Evolutionary conservation across 2,329 filamentous ascomycete species (phyloP), one percentile per base, ranked within the genome.

Genomic region (Cercospora citrullina): DNA sequence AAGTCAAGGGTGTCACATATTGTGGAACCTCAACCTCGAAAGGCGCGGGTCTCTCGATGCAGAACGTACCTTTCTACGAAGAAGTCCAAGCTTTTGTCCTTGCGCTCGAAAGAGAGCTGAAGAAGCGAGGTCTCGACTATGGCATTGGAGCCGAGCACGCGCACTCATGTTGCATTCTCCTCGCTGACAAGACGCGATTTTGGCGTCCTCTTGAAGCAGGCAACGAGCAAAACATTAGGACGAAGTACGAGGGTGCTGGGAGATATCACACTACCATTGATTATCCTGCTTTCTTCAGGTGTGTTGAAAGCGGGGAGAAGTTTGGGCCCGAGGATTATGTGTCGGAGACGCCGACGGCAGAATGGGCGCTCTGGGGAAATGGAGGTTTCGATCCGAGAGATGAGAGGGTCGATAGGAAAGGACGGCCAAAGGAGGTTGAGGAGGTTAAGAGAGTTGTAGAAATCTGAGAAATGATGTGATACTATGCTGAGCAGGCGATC

Each of bases 1-100:
- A 98, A 82, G 87, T 98, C 79, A 98, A 98, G 83, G 94, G 94
- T 64, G 94, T 98, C 42, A 98, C 94, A 0, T 98, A 95, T 82
- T 98, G 95, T 80, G 95, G 95, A 48, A 98, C 94, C 0, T 90
- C 90, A 7, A 93, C 93, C 0, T 91, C 91, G 8, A 90, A 91
- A 4, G 90, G 90, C 63, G 94, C 93, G 0, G 94, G 94, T 0
- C 84, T 98, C 58, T 95, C 89, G n/a, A 98, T 98, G 94, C 88
- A 92, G 75, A 98, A 98, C 77, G 95, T 98, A 9, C 94, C 94
- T 0, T 98, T 97, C 77, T 98, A 97, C 81, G 90, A 91, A 78
- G 94, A 97, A 80, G 91, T 97, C 2, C 87, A 87, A 39, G 88
- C 89, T 2, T 98, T 97, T 76, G 93, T 96, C 9, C 85, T 87